Conservation (phyloP, 2,329 filamentous ascomycete genomes). For the Calonectria fujianensis region DNA sequence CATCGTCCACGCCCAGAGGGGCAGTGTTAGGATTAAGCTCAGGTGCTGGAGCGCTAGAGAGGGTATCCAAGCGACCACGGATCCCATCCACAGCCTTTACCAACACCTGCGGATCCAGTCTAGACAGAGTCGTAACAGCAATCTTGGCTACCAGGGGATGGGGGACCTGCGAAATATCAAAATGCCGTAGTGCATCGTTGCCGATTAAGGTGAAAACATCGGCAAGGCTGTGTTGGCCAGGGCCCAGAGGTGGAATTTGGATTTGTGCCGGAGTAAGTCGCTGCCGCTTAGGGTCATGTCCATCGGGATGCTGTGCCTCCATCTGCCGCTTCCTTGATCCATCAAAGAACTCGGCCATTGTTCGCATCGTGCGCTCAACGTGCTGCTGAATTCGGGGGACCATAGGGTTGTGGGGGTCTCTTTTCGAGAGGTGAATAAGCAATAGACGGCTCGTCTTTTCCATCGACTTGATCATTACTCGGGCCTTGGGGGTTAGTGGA, state of each 20-base stretch:
- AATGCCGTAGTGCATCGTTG: conserved; percentile 83
- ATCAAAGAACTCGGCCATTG: conserved; percentile 85
- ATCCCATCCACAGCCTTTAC: conserved; percentile 82
- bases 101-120: conserved; percentile 81
- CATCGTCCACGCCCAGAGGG: conserved; percentile 82
- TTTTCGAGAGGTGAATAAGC: conserved; percentile 88
- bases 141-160: conserved; percentile 86
- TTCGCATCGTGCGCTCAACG: conserved; percentile 87
- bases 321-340: conserved; percentile 87
- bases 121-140: conserved; percentile 84
- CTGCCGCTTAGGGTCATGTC: conserved; percentile 89
- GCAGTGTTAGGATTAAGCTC: conserved; percentile 75
- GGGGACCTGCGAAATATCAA: conserved; percentile 89
- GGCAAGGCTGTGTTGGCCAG: conserved; percentile 85
- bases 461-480: conserved; percentile 92
- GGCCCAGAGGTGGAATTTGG: conserved; percentile 81
- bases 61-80: conserved; percentile 68
- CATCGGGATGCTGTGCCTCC: conserved; percentile 81
- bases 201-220: conserved; percentile 90
- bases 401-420: conserved; percentile 87
- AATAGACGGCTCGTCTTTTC: conserved; percentile 93
- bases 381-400: conserved; percentile 89
- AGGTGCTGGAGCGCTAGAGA: conserved; percentile 67
- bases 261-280: conserved; percentile 71
- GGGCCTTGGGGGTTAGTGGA: conserved; percentile 85